phyloP scores from a whole-genome alignment of 176 grass and related monocot species.

The Otatea glauca region DNA sequence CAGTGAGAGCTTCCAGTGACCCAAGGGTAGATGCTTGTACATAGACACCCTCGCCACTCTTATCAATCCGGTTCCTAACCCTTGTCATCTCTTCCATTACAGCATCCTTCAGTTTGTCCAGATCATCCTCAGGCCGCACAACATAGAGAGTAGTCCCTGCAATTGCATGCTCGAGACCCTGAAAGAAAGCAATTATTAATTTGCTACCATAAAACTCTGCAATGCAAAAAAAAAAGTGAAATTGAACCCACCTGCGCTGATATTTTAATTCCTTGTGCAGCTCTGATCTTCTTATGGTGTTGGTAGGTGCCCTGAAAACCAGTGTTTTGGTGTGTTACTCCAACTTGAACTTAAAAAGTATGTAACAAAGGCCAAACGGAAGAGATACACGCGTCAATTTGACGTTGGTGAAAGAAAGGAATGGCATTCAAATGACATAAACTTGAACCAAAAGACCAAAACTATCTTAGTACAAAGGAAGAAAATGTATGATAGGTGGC shows the following conservation, averaged over 20 bases:
- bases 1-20: slow-evolving; percentile 81
- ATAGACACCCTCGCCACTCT: slow-evolving; percentile 88
- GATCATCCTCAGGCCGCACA: slow-evolving; percentile 59
- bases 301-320: slow-evolving; percentile 71
- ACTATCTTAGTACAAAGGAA: not conserved
- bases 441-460: not conserved
- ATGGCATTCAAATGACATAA: slow-evolving; percentile 5
- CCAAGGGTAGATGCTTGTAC: slow-evolving; percentile 95
- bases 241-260: slow-evolving; percentile 73
- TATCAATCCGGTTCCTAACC: slow-evolving; percentile 82
- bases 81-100: slow-evolving; percentile 89
- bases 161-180: slow-evolving; percentile 93
- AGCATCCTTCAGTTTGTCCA: slow-evolving; percentile 70
- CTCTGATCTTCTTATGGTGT: slow-evolving; percentile 92
- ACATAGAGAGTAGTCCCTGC: slow-evolving; percentile 91
- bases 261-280: slow-evolving; percentile 93
- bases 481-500: not conserved
- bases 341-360: slow-evolving; percentile 28
- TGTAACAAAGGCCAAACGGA: not conserved
- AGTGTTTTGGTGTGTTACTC: not conserved
- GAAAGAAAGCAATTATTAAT: slow-evolving; percentile 34
- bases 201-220: slow-evolving; percentile 10
- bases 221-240: slow-evolving; percentile 10
- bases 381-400: not conserved
- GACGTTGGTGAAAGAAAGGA: not conserved